Evolutionary conservation across 2,329 filamentous ascomycete species (phyloP).

Genomic region (Neurospora sp.): DNA sequence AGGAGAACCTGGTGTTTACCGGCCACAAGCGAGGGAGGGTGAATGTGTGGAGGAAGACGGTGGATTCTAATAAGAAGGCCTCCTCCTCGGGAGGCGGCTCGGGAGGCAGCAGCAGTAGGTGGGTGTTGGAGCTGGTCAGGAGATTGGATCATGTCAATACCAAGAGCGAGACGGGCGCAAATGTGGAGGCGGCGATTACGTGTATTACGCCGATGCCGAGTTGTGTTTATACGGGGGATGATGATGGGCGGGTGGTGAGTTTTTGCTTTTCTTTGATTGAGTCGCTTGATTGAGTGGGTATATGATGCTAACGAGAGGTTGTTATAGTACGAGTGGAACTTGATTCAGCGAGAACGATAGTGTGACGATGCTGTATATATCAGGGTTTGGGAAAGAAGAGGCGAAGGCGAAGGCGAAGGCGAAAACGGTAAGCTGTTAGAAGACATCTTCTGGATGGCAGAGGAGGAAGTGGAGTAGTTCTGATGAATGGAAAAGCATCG

Average conservation of each 20-base stretch:
- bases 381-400: background rate
- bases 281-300: background rate
- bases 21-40: constrained; percentile 78
- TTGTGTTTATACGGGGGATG: constrained; percentile 86
- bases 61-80: constrained; percentile 1
- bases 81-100: too few species aligned
- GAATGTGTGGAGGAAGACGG: constrained; percentile 58
- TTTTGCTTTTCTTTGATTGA: background rate
- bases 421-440: background rate
- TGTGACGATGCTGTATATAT: background rate
- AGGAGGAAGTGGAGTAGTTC: background rate
- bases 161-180: constrained; percentile 48
- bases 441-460: background rate
- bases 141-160: constrained; percentile 71
- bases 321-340: constrained; percentile 52
- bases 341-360: constrained; percentile 47
- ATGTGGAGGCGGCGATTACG: constrained; percentile 62
- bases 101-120: constrained; percentile 31
- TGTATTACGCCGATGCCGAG: constrained; percentile 77
- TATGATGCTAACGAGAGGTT: constrained; percentile 7
- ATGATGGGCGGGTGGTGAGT: constrained; percentile 81
- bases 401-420: too few species aligned
- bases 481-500: background rate
- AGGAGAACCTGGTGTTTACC: constrained; percentile 77
- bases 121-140: constrained; percentile 69